Conservation (phyloP, 2,329 filamentous ascomycete species). For the Fusarium buxicola region DNA sequence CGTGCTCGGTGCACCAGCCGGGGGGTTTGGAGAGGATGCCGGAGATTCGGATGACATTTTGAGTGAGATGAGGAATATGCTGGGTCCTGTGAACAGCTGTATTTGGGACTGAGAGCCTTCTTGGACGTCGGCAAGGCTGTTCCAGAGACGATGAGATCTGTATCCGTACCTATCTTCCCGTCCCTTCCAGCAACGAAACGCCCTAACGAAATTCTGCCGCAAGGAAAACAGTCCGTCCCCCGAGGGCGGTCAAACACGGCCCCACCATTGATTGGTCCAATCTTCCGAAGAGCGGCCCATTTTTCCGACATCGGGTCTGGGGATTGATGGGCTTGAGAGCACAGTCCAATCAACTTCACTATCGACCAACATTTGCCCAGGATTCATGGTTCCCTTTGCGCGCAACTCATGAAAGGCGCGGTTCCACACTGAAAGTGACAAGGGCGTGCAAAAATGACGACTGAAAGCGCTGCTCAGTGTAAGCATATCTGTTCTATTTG, state of each 20-base stretch:
- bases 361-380: conserved; percentile 34
- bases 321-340: conserved; percentile 22
- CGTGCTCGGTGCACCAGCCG: conserved; percentile 32
- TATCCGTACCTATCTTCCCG: no score
- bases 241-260: conserved; percentile 37
- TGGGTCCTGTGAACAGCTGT: neutral
- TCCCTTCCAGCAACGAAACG: conserved; percentile 26
- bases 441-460: conserved; percentile 45
- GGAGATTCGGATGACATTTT: conserved; percentile 40
- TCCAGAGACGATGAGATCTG: conserved; percentile 4
- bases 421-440: conserved; percentile 44
- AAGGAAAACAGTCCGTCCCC: conserved; percentile 4
- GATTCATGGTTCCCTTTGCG: conserved; percentile 27
- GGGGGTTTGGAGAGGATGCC: conserved; percentile 21
- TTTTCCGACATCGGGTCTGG: conserved; percentile 40
- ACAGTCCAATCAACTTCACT: conserved; percentile 42
- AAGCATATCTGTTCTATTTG: conserved; percentile 33
- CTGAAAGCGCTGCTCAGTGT: conserved; percentile 44
- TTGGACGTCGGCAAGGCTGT: conserved; percentile 9
- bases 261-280: conserved; percentile 13
- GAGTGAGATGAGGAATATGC: no score
- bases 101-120: neutral
- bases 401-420: conserved; percentile 40
- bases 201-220: conserved; percentile 33
- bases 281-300: conserved; percentile 10